A percentile compares a stretch with the other conserved stretches of the same genome.
Conservation (phyloP, 176 grass and related monocot genomes). For the sorghum (Sorghum bicolor) region DNA sequence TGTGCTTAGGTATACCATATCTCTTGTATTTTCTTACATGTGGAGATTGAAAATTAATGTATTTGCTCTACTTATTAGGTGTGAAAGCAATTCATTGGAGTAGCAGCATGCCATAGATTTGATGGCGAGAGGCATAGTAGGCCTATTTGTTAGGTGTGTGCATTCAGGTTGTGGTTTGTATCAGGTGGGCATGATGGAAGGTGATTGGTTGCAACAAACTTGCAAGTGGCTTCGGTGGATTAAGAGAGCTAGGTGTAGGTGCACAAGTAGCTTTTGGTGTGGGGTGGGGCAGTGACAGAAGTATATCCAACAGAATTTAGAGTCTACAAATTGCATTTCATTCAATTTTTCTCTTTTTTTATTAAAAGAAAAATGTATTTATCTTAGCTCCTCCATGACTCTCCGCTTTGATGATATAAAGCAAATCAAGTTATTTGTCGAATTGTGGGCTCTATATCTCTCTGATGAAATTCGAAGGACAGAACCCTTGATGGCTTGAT, state of each 20-base stretch:
- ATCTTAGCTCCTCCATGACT: background rate
- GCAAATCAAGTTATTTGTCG: background rate
- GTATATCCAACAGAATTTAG: background rate
- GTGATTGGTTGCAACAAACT: background rate
- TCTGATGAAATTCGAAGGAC: background rate
- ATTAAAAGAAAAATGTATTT: background rate
- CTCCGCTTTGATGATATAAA: background rate
- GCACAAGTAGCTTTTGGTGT: background rate
- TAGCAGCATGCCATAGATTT: background rate
- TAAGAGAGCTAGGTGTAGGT: background rate
- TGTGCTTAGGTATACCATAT: too few relatives aligned
- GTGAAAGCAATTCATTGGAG: background rate
- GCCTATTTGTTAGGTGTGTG: background rate
- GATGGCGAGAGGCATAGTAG: background rate
- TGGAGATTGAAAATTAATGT: too few relatives aligned
- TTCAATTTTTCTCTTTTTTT: background rate
- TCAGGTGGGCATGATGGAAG: conserved; percentile 6
- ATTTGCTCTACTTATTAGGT: background rate
- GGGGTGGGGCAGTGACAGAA: background rate
- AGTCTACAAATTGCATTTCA: background rate
- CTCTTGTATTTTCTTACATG: too few relatives aligned
- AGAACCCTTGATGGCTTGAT: background rate
- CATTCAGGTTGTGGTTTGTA: background rate
- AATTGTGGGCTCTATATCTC: background rate
- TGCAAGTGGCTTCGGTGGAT: background rate